phyloP scores from a whole-genome alignment of 2,329 filamentous ascomycete genomes.

The Penicillium sp. region DNA sequence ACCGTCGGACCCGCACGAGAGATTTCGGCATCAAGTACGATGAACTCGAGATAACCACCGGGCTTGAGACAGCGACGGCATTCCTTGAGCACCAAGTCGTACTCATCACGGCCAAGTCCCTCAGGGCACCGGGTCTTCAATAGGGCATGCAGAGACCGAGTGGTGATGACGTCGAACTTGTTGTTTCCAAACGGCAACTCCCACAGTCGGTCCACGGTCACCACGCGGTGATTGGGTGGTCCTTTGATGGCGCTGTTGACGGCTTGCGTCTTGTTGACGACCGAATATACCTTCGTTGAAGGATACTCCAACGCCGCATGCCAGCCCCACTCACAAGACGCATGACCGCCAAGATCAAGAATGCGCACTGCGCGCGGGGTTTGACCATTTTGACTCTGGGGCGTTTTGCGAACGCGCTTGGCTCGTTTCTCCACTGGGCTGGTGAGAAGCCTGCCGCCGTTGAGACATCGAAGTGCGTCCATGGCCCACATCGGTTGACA shows the following conservation, averaged over 20 bases:
- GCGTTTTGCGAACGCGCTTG: constrained; percentile 19
- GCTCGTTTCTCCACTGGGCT: constrained; percentile 44
- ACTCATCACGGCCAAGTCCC: constrained; percentile 71
- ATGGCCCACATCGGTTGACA: constrained; percentile 56
- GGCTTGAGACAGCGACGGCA: constrained; percentile 89
- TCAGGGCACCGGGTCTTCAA: constrained; percentile 63
- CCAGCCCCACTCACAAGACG: constrained; percentile 93
- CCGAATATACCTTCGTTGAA: constrained; percentile 80
- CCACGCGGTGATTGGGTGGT: constrained; percentile 78
- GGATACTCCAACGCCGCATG: constrained; percentile 81
- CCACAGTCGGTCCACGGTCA: constrained; percentile 70
- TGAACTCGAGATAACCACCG: constrained; percentile 87
- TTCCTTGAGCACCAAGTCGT: constrained; percentile 76
- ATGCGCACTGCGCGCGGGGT: constrained; percentile 54
- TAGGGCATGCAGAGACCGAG: constrained; percentile 76
- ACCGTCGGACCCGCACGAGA: constrained; percentile 74
- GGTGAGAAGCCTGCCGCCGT: constrained; percentile 55
- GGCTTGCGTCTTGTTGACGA: constrained; percentile 67
- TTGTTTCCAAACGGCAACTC: constrained; percentile 77
- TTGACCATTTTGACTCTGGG: constrained; percentile 14
- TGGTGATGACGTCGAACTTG: constrained; percentile 87
- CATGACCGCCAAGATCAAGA: constrained; percentile 79
- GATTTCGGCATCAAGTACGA: constrained; percentile 81
- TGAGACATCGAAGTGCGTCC: constrained; percentile 55
- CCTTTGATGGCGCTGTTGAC: constrained; percentile 72